These are phyloP conservation scores for Crepidotus variabilis DNA, from an alignment of 768 basidiomycete genomes.

Conservation along the genomic window DNA sequence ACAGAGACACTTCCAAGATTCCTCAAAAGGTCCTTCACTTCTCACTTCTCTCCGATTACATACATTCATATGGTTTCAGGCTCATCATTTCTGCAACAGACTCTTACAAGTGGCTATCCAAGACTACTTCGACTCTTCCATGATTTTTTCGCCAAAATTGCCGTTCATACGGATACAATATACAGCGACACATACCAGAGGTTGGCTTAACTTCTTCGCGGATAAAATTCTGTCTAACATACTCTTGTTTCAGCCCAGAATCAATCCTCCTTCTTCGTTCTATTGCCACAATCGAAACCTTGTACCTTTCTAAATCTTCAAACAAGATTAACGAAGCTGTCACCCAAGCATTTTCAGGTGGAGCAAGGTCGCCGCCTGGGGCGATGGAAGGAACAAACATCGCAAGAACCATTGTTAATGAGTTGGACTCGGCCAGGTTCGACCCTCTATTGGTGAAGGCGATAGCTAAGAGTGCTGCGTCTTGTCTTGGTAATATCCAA, in stretches of 20 bases:
- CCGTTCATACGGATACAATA: conserved; percentile 92
- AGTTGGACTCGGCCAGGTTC: conserved; percentile 88
- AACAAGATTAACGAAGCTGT: conserved; percentile 83
- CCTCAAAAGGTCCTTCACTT: conserved; percentile 59
- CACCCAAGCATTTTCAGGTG: conserved; percentile 71
- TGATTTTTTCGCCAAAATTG: conserved; percentile 93
- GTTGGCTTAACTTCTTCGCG: conserved; percentile 31
- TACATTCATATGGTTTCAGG: conserved; percentile 35
- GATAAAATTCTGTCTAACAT: not conserved
- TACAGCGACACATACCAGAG: conserved; percentile 85
- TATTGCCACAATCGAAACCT: conserved; percentile 76
- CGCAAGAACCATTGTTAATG: conserved; percentile 79
- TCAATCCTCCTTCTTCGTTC: conserved; percentile 85
- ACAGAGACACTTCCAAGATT: conserved; percentile 80
- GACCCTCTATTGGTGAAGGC: conserved; percentile 83
- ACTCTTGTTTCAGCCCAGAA: conserved; percentile 63
- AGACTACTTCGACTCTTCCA: conserved; percentile 88
- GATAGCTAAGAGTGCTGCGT: conserved; percentile 70
- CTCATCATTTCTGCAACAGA: conserved; percentile 89
- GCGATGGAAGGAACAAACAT: conserved; percentile 73
- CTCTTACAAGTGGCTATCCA: conserved; percentile 83
- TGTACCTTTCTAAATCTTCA: conserved; percentile 85
- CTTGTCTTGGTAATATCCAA: conserved; percentile 66
- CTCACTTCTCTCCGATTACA: not conserved
- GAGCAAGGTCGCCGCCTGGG: conserved; percentile 66